A percentile compares a stretch with the other conserved stretches of the same genome.
These are phyloP conservation scores for Solanum chilense DNA, from an alignment of 257 asterid species.

Conservation along the genomic window DNA sequence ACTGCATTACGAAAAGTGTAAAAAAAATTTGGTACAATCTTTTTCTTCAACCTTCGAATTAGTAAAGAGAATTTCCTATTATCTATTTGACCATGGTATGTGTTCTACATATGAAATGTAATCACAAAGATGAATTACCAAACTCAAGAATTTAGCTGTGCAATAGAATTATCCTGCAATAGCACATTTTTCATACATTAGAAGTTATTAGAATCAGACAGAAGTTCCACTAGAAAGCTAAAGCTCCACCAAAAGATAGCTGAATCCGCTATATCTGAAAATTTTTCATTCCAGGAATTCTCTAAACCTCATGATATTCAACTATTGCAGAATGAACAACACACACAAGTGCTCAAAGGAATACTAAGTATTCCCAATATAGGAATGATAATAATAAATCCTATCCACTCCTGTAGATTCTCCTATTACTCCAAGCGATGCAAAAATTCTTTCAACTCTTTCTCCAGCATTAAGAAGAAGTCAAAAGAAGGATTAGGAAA, in stretches of 20 bases:
- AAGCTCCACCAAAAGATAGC: neutral
- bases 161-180: constrained; percentile 68
- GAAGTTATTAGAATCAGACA: neutral
- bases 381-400: no score
- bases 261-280: neutral
- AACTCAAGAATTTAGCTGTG: constrained; percentile 46
- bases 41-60: neutral
- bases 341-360: neutral
- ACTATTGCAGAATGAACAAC: constrained; percentile 11
- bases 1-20: no score
- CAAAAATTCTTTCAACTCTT: no score
- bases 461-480: no score
- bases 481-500: no score
- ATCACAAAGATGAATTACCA: constrained; percentile 28
- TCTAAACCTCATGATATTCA: constrained; percentile 10
- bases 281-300: neutral
- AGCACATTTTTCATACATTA: neutral
- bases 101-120: neutral
- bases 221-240: neutral
- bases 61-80: neutral
- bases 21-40: no score
- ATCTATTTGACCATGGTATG: neutral
- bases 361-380: no score
- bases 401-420: no score
- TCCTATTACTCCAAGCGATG: no score